Evolutionary conservation across 2,329 filamentous ascomycete genomes (phyloP).

Genomic region (Capronia coronata): DNA sequence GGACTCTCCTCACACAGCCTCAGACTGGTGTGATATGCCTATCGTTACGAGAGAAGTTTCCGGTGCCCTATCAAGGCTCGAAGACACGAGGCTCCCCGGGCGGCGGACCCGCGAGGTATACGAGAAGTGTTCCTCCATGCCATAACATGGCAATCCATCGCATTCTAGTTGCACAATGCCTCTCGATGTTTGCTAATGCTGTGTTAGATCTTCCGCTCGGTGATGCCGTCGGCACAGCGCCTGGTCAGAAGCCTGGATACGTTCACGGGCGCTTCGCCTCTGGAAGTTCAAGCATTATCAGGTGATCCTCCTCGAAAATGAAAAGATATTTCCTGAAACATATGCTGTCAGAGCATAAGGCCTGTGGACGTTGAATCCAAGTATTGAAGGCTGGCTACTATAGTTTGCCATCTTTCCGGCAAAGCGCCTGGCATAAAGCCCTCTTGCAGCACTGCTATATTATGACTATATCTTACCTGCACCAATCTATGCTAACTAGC

Average conservation of each 20-base stretch:
- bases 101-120: constrained; percentile 9
- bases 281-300: too few species aligned
- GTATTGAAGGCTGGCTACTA: not conserved
- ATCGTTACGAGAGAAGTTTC: too few species aligned
- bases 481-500: constrained; percentile 5
- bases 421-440: constrained; percentile 6
- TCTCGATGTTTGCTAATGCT: constrained; percentile 22
- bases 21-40: too few species aligned
- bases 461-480: constrained; percentile 1
- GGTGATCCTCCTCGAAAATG: not conserved
- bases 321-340: not conserved
- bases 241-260: not conserved
- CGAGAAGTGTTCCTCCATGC: constrained; percentile 4
- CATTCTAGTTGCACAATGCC: constrained; percentile 14
- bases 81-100: not conserved
- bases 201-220: constrained; percentile 15
- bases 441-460: constrained; percentile 7
- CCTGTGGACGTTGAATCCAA: not conserved
- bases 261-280: not conserved
- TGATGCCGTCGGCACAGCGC: constrained; percentile 8
- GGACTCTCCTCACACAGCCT: not conserved
- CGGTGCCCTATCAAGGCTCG: not conserved
- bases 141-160: not conserved
- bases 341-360: not conserved
- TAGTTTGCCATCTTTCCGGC: constrained; percentile 9